Evolutionary conservation across 495 filamentous ascomycete genomes (phyloP).

Genomic region (Aspergillus coremiiformis): DNA sequence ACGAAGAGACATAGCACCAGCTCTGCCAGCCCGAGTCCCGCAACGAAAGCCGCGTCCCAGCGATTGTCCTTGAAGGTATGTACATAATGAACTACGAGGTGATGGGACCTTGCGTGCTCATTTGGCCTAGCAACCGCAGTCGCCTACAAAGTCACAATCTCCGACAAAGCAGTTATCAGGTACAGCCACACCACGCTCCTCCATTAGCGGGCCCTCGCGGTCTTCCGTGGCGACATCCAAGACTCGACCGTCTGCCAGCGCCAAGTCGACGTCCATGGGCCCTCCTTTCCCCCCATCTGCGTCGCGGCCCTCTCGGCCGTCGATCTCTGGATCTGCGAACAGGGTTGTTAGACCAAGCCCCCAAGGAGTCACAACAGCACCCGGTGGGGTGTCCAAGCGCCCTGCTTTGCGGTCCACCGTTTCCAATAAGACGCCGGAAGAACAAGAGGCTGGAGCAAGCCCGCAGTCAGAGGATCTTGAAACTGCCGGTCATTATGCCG

Average conservation of each 20-base stretch:
- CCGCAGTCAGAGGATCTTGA: conserved; percentile 29
- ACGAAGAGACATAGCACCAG: conserved; percentile 60
- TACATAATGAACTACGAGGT: conserved; percentile 1
- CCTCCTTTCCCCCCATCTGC: conserved; percentile 44
- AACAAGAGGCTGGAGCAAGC: conserved; percentile 19
- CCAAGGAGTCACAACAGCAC: conserved; percentile 18
- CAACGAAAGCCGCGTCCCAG: conserved; percentile 34
- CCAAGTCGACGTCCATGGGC: conserved; percentile 57
- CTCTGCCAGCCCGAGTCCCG: conserved; percentile 59
- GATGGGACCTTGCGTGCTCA: conserved; percentile 5
- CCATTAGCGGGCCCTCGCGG: conserved; percentile 45
- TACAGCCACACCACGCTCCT: conserved; percentile 43
- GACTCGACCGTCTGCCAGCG: conserved; percentile 43
- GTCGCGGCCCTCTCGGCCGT: conserved; percentile 32
- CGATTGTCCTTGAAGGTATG: conserved; percentile 56
- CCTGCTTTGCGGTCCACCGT: conserved; percentile 31
- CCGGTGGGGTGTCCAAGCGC: conserved; percentile 29
- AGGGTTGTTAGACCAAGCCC: conserved; percentile 31
- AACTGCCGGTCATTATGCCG: conserved; percentile 18
- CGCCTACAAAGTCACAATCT: conserved; percentile 71
- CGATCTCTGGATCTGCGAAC: conserved; percentile 28
- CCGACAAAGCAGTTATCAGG: conserved; percentile 68
- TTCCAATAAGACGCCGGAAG: conserved; percentile 24
- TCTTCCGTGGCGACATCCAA: conserved; percentile 38
- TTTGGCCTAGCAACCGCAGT: conserved; percentile 37